Percentiles rank a stretch among this genome's conserved stretches.
Evolutionary conservation across 805 yeast species (phyloP).

Genomic region (Ogataea methanolica): DNA sequence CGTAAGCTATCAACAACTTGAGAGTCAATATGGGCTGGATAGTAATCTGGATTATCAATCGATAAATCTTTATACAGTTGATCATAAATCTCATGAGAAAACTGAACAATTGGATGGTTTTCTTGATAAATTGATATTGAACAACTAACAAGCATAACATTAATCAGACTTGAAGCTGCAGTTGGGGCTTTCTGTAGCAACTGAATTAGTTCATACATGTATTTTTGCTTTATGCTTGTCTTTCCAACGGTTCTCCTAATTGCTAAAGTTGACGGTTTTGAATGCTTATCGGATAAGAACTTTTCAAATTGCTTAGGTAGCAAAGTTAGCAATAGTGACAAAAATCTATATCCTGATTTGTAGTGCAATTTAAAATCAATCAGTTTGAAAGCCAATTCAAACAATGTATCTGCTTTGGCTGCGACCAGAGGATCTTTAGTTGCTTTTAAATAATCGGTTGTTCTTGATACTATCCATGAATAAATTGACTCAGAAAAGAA

Average conservation of each 20-base stretch:
- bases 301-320: conserved; percentile 29
- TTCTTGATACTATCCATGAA: conserved; percentile 48
- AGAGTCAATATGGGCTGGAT: conserved; percentile 16
- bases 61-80: conserved; percentile 25
- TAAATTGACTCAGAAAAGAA: conserved; percentile 43
- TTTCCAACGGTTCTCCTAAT: conserved; percentile 22
- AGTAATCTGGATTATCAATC: conserved; percentile 24
- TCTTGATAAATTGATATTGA: conserved; percentile 24
- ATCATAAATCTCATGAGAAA: conserved; percentile 20
- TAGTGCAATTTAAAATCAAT: conserved; percentile 28
- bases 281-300: conserved; percentile 18
- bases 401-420: conserved; percentile 30
- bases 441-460: conserved; percentile 37
- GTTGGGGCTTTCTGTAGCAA: conserved; percentile 20
- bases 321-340: conserved; percentile 31
- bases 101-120: conserved; percentile 25
- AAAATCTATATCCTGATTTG: conserved; percentile 27
- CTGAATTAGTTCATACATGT: conserved; percentile 21
- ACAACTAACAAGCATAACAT: conserved; percentile 31
- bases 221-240: conserved; percentile 21
- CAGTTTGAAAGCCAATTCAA: conserved; percentile 30
- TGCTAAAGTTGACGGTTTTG: conserved; percentile 18
- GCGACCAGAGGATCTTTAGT: conserved; percentile 9
- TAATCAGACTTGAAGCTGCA: conserved; percentile 28
- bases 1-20: conserved; percentile 18